Conservation (phyloP, 2,329 filamentous ascomycete genomes). For the Colletotrichum sp. region DNA sequence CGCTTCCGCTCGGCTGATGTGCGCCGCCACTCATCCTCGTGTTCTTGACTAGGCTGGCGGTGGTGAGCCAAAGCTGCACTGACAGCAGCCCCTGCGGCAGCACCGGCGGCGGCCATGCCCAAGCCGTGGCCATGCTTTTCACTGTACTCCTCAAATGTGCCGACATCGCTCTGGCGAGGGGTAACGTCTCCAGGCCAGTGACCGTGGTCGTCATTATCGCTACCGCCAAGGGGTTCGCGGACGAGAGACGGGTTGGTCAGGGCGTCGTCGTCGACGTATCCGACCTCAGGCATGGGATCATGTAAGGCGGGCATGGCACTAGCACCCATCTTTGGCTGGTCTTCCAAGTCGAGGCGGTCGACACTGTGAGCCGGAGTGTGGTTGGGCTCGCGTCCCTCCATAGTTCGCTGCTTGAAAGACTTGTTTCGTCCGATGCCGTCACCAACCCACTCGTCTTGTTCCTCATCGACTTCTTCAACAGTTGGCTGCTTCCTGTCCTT, state of each 20-base stretch:
- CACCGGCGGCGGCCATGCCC: slow-evolving; percentile 56
- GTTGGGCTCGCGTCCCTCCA: slow-evolving; percentile 59
- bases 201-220: slow-evolving; percentile 28
- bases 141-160: slow-evolving; percentile 31
- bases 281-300: slow-evolving; percentile 79
- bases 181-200: slow-evolving; percentile 33
- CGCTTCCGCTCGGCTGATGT: slow-evolving; percentile 68
- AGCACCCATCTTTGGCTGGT: slow-evolving; percentile 64
- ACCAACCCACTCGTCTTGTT: slow-evolving; percentile 41
- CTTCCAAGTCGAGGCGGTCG: slow-evolving; percentile 60
- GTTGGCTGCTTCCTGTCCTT: slow-evolving; percentile 48
- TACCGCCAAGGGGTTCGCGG: slow-evolving; percentile 71
- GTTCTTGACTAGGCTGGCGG: slow-evolving; percentile 60
- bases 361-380: slow-evolving; percentile 64
- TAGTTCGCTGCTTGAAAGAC: slow-evolving; percentile 70
- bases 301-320: slow-evolving; percentile 72
- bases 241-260: slow-evolving; percentile 87
- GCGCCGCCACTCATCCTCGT: slow-evolving; percentile 69
- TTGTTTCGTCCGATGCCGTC: slow-evolving; percentile 64
- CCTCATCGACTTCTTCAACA: slow-evolving; percentile 35
- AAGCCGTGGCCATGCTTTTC: slow-evolving; percentile 34
- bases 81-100: slow-evolving; percentile 57
- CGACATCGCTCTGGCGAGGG: slow-evolving; percentile 34
- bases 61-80: slow-evolving; percentile 52
- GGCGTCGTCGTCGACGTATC: slow-evolving; percentile 71